These are phyloP conservation scores for Phytophthora melonis DNA, from an alignment of 352 stramenopile species.

Conservation along the genomic window DNA sequence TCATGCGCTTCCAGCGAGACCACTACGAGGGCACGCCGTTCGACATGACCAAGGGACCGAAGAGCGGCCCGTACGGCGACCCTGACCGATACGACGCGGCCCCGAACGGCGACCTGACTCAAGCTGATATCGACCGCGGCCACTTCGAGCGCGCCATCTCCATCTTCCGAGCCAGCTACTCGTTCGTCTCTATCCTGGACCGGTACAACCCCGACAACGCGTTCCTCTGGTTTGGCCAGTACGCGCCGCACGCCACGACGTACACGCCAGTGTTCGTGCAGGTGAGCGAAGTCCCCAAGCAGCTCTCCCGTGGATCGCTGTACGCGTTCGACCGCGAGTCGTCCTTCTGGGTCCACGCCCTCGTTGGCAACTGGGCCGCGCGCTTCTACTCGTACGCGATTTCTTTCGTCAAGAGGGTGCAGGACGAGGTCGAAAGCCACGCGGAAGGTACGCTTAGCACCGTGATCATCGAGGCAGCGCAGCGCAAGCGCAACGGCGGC, in stretches of 20 bases:
- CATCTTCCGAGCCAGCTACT: conserved; percentile 94
- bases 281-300: conserved; percentile 52
- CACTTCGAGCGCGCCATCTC: conserved; percentile 94
- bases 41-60: conserved; percentile 84
- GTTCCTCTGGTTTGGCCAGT: conserved; percentile 91
- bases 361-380: conserved; percentile 88
- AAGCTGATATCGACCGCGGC: conserved; percentile 59
- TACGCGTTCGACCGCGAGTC: conserved; percentile 69
- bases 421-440: conserved; percentile 67
- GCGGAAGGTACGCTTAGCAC: conserved; percentile 46
- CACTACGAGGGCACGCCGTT: conserved; percentile 95
- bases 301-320: conserved; percentile 67
- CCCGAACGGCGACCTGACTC: conserved; percentile 55
- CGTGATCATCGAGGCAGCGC: conserved; percentile 48
- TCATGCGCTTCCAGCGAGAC: conserved; percentile 93
- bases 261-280: conserved; percentile 93
- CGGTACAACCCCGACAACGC: conserved; percentile 64
- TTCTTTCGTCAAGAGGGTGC: conserved; percentile 64
- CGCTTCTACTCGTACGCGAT: conserved; percentile 80
- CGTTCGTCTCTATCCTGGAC: conserved; percentile 80
- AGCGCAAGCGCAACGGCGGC: conserved; percentile 49
- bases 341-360: conserved; percentile 80
- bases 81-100: conserved; percentile 89
- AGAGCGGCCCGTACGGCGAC: conserved; percentile 90
- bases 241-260: conserved; percentile 86